Base-by-base conservation (phyloP, 768 basidiomycete genomes). In the Calvatia gigantea region DNA sequence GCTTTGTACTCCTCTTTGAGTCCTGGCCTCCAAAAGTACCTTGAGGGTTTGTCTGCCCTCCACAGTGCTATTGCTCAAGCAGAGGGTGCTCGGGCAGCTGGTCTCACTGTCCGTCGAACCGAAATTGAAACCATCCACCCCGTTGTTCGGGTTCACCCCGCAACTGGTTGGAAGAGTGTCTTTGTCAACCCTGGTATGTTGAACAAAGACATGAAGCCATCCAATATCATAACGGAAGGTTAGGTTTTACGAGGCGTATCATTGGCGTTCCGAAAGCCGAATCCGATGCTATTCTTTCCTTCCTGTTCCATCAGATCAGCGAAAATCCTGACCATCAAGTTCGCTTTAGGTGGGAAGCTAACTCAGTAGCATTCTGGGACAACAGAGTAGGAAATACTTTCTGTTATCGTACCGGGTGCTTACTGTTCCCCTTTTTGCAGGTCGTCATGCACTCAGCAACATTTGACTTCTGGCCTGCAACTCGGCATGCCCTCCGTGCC, bases 301-400 rank as follows among this genome's bases (percentile, higher is more conserved):
- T 91, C 69, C 73, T 93, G 52, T 90, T 86, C 77, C 79, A 73
- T 62, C 82, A 86, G 63, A 84, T 92, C 61, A 76, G 78, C 49
- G 79, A 83, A 60, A 89, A 85, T 66, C 79, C 81, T 5, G 87
- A 89, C 65, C 83, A 82, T 69, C 88, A 89, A 58, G 85, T 87
- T 38, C 84, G 87, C 56, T 88, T 88, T 78, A 80, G 76, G 59
- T 92, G 91, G 91, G 79, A 86, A 65, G 72, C 76, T 33, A 83
- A 90, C 65, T 86, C 87, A 38, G 73, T 92, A 50, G 90, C 89
- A n/a, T 75, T 92, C 67, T 93, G 91, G 91, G 89, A 93, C 64
- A 92, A 92, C 69, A 77, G 90, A 68, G 87, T 88, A 59, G 35
- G 79, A 66, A 12, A 43, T 9, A 21, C 21, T 8, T 37, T 12